phyloP scores from a whole-genome alignment of 805 yeast species.

The Candida loeiensis region DNA sequence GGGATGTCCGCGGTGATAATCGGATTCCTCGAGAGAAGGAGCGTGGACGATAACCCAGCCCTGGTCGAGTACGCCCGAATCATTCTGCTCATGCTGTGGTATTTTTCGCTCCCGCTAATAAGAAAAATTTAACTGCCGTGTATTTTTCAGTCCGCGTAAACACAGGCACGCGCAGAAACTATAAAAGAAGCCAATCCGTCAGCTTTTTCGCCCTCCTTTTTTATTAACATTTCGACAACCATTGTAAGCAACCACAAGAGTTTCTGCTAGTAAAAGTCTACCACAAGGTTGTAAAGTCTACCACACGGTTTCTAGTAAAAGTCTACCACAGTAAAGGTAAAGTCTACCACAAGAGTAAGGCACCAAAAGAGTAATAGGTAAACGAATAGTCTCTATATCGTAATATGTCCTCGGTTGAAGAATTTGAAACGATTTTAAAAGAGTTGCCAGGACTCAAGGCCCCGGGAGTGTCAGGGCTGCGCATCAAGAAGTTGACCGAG shows the following conservation, averaged over 20 bases:
- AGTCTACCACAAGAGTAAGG: too few relatives aligned
- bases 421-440: constrained; percentile 46
- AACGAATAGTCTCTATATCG: constrained; percentile 2
- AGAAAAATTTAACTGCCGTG: constrained; percentile 1
- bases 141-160: constrained; percentile 4
- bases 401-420: constrained; percentile 43
- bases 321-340: too few relatives aligned
- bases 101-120: neutral
- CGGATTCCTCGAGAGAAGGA: constrained; percentile 78
- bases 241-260: neutral
- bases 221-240: neutral
- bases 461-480: constrained; percentile 93
- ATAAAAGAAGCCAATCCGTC: constrained; percentile 3
- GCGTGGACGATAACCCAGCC: constrained; percentile 38
- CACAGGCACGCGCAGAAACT: neutral
- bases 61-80: constrained; percentile 13
- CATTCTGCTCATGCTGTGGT: constrained; percentile 9
- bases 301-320: too few relatives aligned
- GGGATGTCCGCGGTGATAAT: constrained; percentile 75
- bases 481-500: constrained; percentile 82
- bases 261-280: too few relatives aligned
- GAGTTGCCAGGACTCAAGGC: constrained; percentile 61
- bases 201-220: constrained; percentile 4
- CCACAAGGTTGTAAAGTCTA: too few relatives aligned
- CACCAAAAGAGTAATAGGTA: constrained; percentile 1